A percentile compares a stretch with the other conserved stretches of the same genome.
Evolutionary conservation across 73 alveolate genomes (phyloP).

Genomic region (Durusdinium trenchii): DNA sequence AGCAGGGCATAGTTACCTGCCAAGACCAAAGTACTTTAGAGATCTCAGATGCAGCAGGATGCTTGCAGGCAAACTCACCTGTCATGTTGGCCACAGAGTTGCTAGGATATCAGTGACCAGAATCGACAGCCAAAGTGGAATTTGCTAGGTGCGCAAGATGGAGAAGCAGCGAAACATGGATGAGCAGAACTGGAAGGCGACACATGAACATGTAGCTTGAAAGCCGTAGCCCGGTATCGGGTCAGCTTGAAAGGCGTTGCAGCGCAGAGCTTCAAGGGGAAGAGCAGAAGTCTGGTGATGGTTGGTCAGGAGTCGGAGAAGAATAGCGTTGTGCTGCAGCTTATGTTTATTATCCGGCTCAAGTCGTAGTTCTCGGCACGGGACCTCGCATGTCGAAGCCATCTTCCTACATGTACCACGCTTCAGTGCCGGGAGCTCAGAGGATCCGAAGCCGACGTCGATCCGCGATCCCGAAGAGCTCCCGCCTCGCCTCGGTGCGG

Average conservation of each 20-base stretch:
- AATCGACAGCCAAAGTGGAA: too few relatives aligned
- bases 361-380: too few relatives aligned
- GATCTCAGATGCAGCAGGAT: too few relatives aligned
- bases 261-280: background rate
- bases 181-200: conserved; percentile 90
- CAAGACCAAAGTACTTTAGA: too few relatives aligned
- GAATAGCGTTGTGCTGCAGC: background rate
- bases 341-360: conserved; percentile 46
- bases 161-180: conserved; percentile 95
- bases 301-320: background rate
- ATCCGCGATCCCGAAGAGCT: background rate
- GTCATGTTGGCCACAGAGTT: too few relatives aligned
- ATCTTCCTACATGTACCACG: conserved; percentile 35
- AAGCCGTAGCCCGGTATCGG: background rate
- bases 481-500: background rate
- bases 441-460: background rate
- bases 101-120: too few relatives aligned
- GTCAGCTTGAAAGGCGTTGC: background rate
- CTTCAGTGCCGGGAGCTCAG: conserved; percentile 12
- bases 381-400: conserved; percentile 21
- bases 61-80: too few relatives aligned
- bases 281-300: background rate
- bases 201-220: too few relatives aligned
- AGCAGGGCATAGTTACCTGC: too few relatives aligned
- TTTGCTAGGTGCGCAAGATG: conserved; percentile 56